Conservation (phyloP, 2,329 filamentous ascomycete species). For the Aspergillus alliaceus region DNA sequence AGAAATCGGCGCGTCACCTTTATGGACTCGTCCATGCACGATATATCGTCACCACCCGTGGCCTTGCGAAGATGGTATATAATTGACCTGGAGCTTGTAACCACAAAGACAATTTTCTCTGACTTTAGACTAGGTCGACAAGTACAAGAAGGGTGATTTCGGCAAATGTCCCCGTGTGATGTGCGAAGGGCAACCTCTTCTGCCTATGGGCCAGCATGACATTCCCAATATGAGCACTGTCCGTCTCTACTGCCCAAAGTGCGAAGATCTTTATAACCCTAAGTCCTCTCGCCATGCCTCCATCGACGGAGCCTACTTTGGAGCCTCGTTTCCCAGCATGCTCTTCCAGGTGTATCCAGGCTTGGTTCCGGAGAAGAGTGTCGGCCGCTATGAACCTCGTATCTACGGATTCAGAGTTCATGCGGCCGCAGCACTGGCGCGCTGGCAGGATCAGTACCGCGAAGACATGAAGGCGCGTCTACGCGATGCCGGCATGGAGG, state of each 20-base stretch:
- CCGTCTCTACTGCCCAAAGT: conserved; percentile 95
- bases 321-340: conserved; percentile 97
- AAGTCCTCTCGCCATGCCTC: conserved; percentile 94
- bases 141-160: conserved; percentile 98
- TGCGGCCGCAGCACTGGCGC: conserved; percentile 78
- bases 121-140: conserved; percentile 70
- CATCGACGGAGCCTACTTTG: conserved; percentile 98
- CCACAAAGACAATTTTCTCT: neutral
- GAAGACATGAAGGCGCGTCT: conserved; percentile 81
- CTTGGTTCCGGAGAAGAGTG: conserved; percentile 80
- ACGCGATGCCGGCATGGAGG: conserved; percentile 67
- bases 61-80: conserved; percentile 90
- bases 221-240: conserved; percentile 83
- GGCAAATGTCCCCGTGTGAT: conserved; percentile 96
- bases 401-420: conserved; percentile 97
- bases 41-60: conserved; percentile 94
- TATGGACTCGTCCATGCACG: conserved; percentile 95
- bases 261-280: conserved; percentile 98
- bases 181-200: conserved; percentile 87
- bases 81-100: too few relatives aligned
- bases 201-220: conserved; percentile 94
- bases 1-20: conserved; percentile 92
- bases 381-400: conserved; percentile 81
- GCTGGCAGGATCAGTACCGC: conserved; percentile 84
- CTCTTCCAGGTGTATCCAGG: conserved; percentile 97